A percentile compares a stretch with the other conserved stretches of the same genome.
phyloP scores from a whole-genome alignment of 176 grass and related monocot genomes.

The Dactylis glomerata region DNA sequence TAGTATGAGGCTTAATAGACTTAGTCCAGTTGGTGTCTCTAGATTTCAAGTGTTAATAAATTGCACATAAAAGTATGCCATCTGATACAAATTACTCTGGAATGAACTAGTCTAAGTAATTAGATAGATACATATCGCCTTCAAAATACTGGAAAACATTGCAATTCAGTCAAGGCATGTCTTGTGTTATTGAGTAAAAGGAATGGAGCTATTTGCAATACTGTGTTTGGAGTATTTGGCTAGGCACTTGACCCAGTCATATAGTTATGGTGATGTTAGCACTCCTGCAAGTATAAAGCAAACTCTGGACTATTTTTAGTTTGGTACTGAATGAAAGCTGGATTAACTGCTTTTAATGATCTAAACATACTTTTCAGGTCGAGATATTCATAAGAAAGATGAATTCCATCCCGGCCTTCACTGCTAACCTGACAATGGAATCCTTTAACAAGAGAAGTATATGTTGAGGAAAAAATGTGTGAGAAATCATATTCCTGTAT shows the following conservation, averaged over 20 bases:
- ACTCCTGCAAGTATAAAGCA: background rate
- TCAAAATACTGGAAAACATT: background rate
- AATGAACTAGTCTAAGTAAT: background rate
- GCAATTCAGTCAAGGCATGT: background rate
- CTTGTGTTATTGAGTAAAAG: background rate
- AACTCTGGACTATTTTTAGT: background rate
- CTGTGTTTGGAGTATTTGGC: background rate
- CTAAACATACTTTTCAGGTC: conserved; percentile 53
- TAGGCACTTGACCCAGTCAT: background rate
- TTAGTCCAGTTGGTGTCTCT: background rate
- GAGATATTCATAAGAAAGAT: conserved; percentile 86
- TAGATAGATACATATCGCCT: background rate
- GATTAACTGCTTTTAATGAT: background rate
- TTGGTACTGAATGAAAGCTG: background rate
- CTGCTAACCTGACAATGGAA: conserved; percentile 93
- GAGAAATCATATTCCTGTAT: background rate
- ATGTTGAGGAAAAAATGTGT: conserved; percentile 33
- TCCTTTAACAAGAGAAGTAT: conserved; percentile 93
- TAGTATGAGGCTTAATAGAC: background rate
- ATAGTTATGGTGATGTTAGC: background rate
- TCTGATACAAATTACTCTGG: background rate
- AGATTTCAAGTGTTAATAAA: background rate
- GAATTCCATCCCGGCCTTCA: conserved; percentile 92
- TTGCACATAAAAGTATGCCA: background rate
- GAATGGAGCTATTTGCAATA: background rate